A percentile compares a stretch with the other conserved stretches of the same genome.
Evolutionary conservation across 2,329 filamentous ascomycete species (phyloP).

Genomic region (Fusarium albosuccineum): DNA sequence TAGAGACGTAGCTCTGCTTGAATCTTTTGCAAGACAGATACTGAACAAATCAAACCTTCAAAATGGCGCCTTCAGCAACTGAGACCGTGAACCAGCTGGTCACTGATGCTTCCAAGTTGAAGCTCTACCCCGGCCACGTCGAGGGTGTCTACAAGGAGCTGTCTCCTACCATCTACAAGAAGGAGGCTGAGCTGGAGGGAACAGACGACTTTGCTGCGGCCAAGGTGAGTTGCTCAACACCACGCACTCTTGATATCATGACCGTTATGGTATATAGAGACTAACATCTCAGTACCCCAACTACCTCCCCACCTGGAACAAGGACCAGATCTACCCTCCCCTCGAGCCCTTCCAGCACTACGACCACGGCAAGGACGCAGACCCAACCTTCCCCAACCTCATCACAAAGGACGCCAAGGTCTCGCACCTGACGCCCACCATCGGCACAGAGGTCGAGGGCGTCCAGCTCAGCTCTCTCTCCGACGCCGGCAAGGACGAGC

Average conservation of each 20-base stretch:
- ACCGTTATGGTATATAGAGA: too few relatives aligned
- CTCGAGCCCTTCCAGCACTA: slow-evolving; percentile 78
- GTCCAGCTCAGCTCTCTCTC: slow-evolving; percentile 78
- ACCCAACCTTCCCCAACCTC: slow-evolving; percentile 76
- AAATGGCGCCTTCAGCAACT: slow-evolving; percentile 45
- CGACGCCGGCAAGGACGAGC: slow-evolving; percentile 79
- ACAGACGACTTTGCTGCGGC: slow-evolving; percentile 38
- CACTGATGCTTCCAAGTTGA: slow-evolving; percentile 38
- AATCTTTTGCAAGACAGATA: not conserved
- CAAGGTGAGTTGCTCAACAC: slow-evolving; percentile 29
- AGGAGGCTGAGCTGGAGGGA: slow-evolving; percentile 40
- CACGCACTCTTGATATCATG: too few relatives aligned
- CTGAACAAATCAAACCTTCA: not conserved
- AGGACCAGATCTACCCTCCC: slow-evolving; percentile 73
- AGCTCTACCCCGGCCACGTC: slow-evolving; percentile 45
- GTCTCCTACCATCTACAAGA: slow-evolving; percentile 33
- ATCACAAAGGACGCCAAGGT: slow-evolving; percentile 66
- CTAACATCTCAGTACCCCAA: too few relatives aligned
- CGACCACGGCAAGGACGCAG: slow-evolving; percentile 82
- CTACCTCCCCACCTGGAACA: slow-evolving; percentile 80
- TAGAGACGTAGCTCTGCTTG: not conserved
- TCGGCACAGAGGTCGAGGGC: slow-evolving; percentile 78
- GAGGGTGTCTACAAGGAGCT: slow-evolving; percentile 46
- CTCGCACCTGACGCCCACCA: slow-evolving; percentile 76
- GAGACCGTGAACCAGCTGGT: slow-evolving; percentile 31